Conservation (phyloP, 1,284 basidiomycete genomes). For the Rhodotorula sp. region DNA sequence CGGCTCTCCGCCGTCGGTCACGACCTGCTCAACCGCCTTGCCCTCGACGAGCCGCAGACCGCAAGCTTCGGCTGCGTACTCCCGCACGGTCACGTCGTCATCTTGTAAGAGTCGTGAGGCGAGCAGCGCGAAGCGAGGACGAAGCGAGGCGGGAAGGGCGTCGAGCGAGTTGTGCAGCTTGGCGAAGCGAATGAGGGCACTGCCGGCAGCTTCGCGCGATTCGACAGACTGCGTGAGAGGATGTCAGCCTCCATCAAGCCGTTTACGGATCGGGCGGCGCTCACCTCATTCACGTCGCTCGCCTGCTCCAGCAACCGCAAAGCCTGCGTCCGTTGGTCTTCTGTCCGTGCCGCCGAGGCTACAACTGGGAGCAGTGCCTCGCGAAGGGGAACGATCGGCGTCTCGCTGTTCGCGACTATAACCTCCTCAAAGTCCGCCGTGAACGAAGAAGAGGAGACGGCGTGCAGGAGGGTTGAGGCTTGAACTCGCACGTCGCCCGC, state of each 20-base stretch:
- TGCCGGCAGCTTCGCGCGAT: conserved; percentile 31
- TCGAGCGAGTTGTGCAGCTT: no score
- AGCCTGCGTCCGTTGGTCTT: not conserved
- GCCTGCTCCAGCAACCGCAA: conserved; percentile 1
- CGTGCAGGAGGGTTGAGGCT: conserved; percentile 11
- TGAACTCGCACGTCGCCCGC: conserved; percentile 23
- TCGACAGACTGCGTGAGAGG: conserved; percentile 24
- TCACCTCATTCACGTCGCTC: conserved; percentile 5
- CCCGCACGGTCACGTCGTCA: conserved; percentile 33
- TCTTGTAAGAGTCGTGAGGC: conserved; percentile 35
- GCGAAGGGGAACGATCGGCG: conserved; percentile 29
- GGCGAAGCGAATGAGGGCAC: conserved; percentile 18
- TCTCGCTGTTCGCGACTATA: not conserved
- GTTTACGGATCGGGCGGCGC: not conserved
- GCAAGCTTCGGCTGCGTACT: conserved; percentile 6
- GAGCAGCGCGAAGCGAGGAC: conserved; percentile 1
- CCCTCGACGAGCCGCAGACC: conserved; percentile 11
- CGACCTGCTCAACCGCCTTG: conserved; percentile 16
- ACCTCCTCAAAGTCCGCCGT: not conserved
- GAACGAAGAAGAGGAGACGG: not conserved
- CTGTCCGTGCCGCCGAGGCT: not conserved
- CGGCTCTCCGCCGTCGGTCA: not conserved
- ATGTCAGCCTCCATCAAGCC: not conserved
- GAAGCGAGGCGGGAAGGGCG: not conserved
- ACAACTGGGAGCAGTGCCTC: conserved; percentile 35